Evolutionary conservation across 2,329 filamentous ascomycete species (phyloP), one percentile per base, ranked within the genome.

Genomic region (Talaromyces sp.): DNA sequence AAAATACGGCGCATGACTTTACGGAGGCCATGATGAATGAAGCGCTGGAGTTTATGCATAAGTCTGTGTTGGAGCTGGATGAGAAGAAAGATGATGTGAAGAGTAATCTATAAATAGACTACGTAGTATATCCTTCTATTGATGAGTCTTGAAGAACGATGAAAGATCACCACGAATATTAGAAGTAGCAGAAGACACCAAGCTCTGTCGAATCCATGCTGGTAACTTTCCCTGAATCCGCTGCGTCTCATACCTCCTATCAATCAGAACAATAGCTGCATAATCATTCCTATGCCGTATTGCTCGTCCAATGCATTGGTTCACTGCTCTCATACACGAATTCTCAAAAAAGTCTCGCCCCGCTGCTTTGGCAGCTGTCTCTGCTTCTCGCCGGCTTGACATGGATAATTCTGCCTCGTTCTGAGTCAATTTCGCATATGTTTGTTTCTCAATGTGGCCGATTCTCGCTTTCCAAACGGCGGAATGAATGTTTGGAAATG

Each of bases 391-490:
- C 64, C 72, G 73, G 61, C 68, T 58, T 17, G 54, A 60, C 36
- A 47, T 29, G 17, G 64, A 22, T 7, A 38, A 22, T 38, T 56
- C 53, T 5, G n/a, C 2, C 53, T 25, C 38, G 6, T 61, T 49
- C 11, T 29, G 58, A 19, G 38, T 51, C 27, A 43, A 65, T 45
- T 72, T 72, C 58, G 75, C 70, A 49, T 76, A 72, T 54, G 82
- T 80, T 69, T 83, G 88, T 0, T 86, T 81, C 72, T 96, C 91
- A 13, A 98, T 87, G 74, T 97, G 93, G 73, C 92, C 88, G 74
- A 95, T 88, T 76, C 94, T 94, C 0, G 94, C 92, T 76, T 92
- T 93, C 94, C 94, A 98, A 72, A 97, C 92, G 1, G 93, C 89
- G 10, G 91, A 92, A 70, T 91, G 87, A 62, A 93, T 88, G 71